Conservation (phyloP, 768 basidiomycete genomes). For the Podaxis mareebaensis region DNA sequence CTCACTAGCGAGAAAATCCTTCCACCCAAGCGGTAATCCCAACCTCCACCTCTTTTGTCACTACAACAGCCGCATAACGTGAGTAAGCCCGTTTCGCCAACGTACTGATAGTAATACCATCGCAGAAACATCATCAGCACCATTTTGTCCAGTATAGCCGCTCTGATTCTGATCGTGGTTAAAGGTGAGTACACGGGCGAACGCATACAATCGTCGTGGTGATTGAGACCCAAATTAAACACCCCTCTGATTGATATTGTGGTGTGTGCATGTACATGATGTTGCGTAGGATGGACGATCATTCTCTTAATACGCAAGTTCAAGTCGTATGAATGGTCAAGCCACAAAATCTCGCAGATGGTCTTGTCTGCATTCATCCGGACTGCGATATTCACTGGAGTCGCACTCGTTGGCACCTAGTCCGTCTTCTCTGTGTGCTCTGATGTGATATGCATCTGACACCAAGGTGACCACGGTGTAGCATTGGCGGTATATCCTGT, state of each 20-base stretch:
- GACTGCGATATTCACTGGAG: neutral
- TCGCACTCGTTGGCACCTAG: neutral
- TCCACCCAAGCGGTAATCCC: neutral
- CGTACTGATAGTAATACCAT: neutral
- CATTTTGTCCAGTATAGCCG: neutral
- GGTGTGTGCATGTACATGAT: neutral
- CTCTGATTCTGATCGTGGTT: neutral
- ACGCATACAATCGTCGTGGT: neutral
- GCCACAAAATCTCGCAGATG: slow-evolving; percentile 2
- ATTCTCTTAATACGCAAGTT: slow-evolving; percentile 2
- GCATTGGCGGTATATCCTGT: neutral
- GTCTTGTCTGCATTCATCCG: slow-evolving; percentile 13
- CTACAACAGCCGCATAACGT: neutral
- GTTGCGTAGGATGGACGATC: neutral
- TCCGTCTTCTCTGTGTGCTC: neutral
- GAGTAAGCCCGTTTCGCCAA: neutral
- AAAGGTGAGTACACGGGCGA: neutral
- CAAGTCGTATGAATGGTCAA: slow-evolving; percentile 6
- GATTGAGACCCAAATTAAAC: neutral
- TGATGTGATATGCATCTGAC: neutral
- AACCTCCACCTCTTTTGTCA: slow-evolving; percentile 9
- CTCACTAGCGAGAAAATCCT: too few species aligned
- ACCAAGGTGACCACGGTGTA: neutral
- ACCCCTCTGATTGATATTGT: too few species aligned
- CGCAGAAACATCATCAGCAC: slow-evolving; percentile 4